A percentile compares a stretch with the other conserved stretches of the same genome.
Evolutionary conservation across 768 basidiomycete species (phyloP).

Genomic region (Suillus clintonianus): DNA sequence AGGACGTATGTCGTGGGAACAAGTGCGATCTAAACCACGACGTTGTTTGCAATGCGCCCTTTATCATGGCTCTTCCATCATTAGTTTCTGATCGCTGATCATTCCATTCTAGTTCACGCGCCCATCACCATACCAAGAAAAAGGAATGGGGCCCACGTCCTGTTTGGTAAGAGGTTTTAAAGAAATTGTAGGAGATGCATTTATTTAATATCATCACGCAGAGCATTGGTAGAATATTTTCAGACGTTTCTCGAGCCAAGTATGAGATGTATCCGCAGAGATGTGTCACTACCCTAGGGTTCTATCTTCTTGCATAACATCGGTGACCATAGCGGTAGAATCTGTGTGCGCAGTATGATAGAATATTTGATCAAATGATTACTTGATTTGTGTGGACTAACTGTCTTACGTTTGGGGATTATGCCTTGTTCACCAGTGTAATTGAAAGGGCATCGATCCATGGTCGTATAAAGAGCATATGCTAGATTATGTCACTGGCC

Average conservation of each 20-base stretch:
- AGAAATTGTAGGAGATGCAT: neutral
- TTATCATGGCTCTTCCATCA: neutral
- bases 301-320: neutral
- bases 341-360: neutral
- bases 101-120: constrained; percentile 44
- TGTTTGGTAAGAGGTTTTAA: constrained; percentile 54
- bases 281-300: neutral
- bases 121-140: constrained; percentile 62
- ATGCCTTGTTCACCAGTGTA: neutral
- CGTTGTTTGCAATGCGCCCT: too few relatives aligned
- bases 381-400: neutral
- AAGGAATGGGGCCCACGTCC: constrained; percentile 83
- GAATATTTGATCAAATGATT: neutral
- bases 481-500: too few relatives aligned
- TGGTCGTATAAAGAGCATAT: too few relatives aligned
- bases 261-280: neutral
- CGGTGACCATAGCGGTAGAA: neutral
- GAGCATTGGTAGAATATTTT: constrained; percentile 36
- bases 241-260: constrained; percentile 21
- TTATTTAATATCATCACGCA: constrained; percentile 9
- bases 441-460: neutral
- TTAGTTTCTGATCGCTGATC: constrained; percentile 2
- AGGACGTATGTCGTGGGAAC: constrained; percentile 34
- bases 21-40: neutral
- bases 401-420: neutral